Evolutionary conservation across 129 eudicot genomes (phyloP), one percentile per base, ranked within the genome.

Genomic region (Erigeron canadensis): DNA sequence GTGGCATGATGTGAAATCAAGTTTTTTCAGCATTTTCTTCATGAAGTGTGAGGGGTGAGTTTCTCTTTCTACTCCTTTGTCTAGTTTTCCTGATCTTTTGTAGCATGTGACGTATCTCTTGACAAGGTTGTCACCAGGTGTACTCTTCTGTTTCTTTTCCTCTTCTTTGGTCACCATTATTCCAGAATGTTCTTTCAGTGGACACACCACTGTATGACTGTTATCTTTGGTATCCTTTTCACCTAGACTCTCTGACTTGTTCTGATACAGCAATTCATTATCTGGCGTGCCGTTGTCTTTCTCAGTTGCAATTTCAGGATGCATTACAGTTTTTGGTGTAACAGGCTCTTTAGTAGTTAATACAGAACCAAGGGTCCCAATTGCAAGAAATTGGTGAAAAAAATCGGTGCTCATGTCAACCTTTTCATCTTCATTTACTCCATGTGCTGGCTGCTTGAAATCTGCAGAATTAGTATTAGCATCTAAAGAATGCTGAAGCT

Each of bases 331-430:
- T 65, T 77, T 78, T 59, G 90, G 95, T 63, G 92, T 80, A 64
- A 85, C 78, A 56, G 89, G 85, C 58, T 86, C 91, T 55, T 83
- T 69, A 40, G 74, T 46, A 38, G 40, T 68, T 55, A 83, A 76
- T 45, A 81, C 85, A 65, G 75, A 51, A 74, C 92, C 95, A n/a
- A 91, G 87, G 62, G 97, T 91, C 70, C 95, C 97, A 60, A 91
- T 91, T 67, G 92, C 82, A 39, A 91, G 88, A 75, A 91, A 84
- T 46, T 87, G 87, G 13, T 81, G 86, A 71, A 80, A 84, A 37
- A 71, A 68, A 67, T 82, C 78, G n/a, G 60, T 37, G 56, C 53
- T 75, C 75, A 66, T 54, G 34, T 50, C 59, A 58, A 64, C 55
- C 13, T 77, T 22, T 63, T 82, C 84, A 48, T 80, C 76, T 44